Evolutionary conservation across 768 basidiomycete species (phyloP), one percentile per base, ranked within the genome.

Genomic region (Kwoniella dendrophila): DNA sequence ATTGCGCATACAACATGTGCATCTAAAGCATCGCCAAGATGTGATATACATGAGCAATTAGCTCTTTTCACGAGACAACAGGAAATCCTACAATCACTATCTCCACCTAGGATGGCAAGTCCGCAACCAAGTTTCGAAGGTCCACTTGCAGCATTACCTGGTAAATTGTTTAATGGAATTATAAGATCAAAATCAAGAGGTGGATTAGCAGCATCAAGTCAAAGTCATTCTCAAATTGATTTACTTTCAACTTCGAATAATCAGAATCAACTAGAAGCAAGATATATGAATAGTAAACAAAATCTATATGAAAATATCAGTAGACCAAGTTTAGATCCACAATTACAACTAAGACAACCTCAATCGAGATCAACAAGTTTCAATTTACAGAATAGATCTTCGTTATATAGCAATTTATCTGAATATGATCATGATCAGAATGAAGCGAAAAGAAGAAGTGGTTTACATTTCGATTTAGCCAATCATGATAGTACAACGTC

Each of bases 1-100:
- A 90, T 97, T 63, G 86, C 88, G 26, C 94, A 97, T 77, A 81
- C 86, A 3, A 36, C 61, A 4, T 74, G 73, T 49, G 70, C 67
- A 22, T 48, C n/a, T 34, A 41, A 54, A 10, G 62, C 59, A 22
- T 30, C 67, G 1, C 24, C 56, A 18, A 53, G 59, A 22, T 73
- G 72, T 40, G 67, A 70, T 38, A 30, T 62, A 5, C 63, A 64
- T 43, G 69, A 66, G 30, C 72, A 70, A 43, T 45, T 69, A 20
- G 60, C 60, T 10, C 16, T 61, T 0, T 56, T 67, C n/a, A 58
- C 64, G 7, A 49, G 65, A 16, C 68, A 69, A 58, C 67, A 72
- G 43, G 67, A 69, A 33, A 50, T 58, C 1, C 56, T 53, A 2
- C 60, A 62, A 48, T 18, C 44, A 32, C 36, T 43, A 3, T 30